Evolutionary conservation across 257 asterid species (phyloP).

Genomic region (Echium plantagineum): DNA sequence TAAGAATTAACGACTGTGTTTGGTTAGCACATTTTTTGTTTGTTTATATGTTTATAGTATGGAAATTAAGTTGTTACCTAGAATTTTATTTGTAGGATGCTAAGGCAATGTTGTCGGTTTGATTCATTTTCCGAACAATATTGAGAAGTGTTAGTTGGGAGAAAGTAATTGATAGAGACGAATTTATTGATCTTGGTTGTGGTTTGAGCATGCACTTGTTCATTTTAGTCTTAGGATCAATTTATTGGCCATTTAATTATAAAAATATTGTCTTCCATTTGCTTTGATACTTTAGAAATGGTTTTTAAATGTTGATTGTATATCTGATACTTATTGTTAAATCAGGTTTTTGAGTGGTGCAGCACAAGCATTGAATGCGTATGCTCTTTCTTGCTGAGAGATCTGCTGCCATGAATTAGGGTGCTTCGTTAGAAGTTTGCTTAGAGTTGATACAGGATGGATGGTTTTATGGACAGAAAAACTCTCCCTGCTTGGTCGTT

Average conservation of each 20-base stretch:
- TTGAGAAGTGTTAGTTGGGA: background rate
- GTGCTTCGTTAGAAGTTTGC: background rate
- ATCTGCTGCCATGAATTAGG: background rate
- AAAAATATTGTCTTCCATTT: no score
- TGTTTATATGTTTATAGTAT: no score
- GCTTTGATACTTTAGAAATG: background rate
- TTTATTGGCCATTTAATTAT: no score
- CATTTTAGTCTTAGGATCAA: no score
- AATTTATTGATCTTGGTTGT: no score
- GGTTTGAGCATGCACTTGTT: no score
- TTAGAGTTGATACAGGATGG: constrained; percentile 17
- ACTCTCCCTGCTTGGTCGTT: constrained; percentile 63
- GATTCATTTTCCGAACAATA: background rate
- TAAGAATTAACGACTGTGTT: background rate
- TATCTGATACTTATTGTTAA: background rate
- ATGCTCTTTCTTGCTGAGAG: no score
- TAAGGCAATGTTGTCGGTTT: background rate
- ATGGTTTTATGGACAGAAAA: constrained; percentile 24
- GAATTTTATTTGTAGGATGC: background rate
- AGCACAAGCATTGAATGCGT: background rate
- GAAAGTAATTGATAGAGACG: background rate
- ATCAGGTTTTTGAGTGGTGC: background rate
- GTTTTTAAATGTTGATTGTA: no score
- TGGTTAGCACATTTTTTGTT: background rate
- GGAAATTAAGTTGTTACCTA: background rate